phyloP scores from a whole-genome alignment of 805 yeast genomes.

The Candida chilensis region DNA sequence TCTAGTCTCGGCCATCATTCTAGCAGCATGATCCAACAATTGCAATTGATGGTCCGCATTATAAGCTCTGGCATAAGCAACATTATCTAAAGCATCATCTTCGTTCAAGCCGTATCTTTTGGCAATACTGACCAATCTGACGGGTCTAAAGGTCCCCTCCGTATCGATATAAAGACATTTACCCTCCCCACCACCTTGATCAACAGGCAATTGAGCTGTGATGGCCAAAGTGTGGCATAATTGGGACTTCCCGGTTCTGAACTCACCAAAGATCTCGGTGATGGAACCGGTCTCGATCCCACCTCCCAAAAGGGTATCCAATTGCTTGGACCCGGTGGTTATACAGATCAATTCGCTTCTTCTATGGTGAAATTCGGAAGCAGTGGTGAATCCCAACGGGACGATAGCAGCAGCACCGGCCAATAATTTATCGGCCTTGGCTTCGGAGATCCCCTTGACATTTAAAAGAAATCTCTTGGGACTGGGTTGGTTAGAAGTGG shows the following conservation, averaged over 20 bases:
- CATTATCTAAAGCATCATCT: slow-evolving; percentile 91
- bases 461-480: slow-evolving; percentile 71
- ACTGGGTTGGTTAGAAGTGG: background rate
- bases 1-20: slow-evolving; percentile 92
- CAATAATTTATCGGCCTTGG: slow-evolving; percentile 81
- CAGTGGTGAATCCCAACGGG: slow-evolving; percentile 96
- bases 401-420: slow-evolving; percentile 80
- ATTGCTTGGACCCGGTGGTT: slow-evolving; percentile 91
- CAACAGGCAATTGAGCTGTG: slow-evolving; percentile 92
- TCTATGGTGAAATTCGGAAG: slow-evolving; percentile 86
- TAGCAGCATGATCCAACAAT: slow-evolving; percentile 81
- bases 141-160: slow-evolving; percentile 94
- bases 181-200: slow-evolving; percentile 98
- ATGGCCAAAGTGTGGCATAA: slow-evolving; percentile 94
- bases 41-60: slow-evolving; percentile 94
- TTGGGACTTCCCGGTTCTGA: slow-evolving; percentile 96
- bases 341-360: slow-evolving; percentile 86
- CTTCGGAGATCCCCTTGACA: slow-evolving; percentile 91
- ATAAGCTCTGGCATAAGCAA: slow-evolving; percentile 95
- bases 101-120: slow-evolving; percentile 87
- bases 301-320: slow-evolving; percentile 90
- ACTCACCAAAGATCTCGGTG: slow-evolving; percentile 95
- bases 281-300: slow-evolving; percentile 97
- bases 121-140: slow-evolving; percentile 81
- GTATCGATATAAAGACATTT: slow-evolving; percentile 94